Base-by-base conservation (phyloP, 495 filamentous ascomycete genomes). In the Extremus antarcticus region DNA sequence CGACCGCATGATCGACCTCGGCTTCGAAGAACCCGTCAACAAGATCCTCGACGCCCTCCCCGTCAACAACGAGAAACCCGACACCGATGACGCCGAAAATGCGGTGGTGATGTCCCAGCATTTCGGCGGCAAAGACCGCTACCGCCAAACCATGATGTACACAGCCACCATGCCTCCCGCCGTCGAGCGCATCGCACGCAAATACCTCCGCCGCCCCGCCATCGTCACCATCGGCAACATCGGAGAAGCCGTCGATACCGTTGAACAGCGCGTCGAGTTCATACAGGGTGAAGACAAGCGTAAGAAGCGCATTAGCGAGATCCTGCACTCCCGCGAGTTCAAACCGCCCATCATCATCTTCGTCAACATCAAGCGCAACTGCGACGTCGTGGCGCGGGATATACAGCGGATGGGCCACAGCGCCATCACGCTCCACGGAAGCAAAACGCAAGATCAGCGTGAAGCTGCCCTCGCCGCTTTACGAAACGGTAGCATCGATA, bases 91-190 rank as follows among this genome's bases (percentile, higher is more conserved):
- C 59, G 92, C 94, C 25, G 92, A 98, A 69, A 79, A 97, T 67
- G 77, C 90, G 0, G 71, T 77, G 46, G 79, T 83, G 3, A 97
- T 97, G 94, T 85, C 78, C 54, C 82, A 81, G 41, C 87, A 88
- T 54, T 71, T 94, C 1, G 84, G 85, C 39, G 84, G 86, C 25
- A 87, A 88, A 65, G 86, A 94, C 65, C 79, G 87, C 16, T 99
- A 97, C 71, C 74, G 92, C 51, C 94, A 99, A 69, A 99, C 92
- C 1, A 99, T 99, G 92, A 99, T 99, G 92, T 99, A 97, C 79
- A 99, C 94, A 54, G 92, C 92, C 11, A 99, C 92, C 24, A 99
- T 99, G 92, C 90, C 94, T 2, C 70, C 83, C 1, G 84, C 89
- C 7, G 88, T 99, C 43, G 94, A 97, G 65, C 87, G 90, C 57